phyloP scores from a whole-genome alignment of 768 basidiomycete genomes.

The Arthromyces matolae region DNA sequence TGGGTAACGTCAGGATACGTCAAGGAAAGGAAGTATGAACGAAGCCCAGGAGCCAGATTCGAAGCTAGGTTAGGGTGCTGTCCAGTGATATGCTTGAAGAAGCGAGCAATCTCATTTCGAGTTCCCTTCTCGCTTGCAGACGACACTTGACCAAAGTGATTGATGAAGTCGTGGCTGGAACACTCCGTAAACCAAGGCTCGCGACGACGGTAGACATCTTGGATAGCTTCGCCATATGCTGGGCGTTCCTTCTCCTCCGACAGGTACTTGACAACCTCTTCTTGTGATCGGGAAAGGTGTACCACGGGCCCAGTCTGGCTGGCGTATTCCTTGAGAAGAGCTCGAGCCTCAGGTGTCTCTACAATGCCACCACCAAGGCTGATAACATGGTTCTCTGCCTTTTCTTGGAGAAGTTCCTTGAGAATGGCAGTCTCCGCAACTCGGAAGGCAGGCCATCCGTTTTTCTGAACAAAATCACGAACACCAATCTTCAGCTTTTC shows the following conservation, averaged over 20 bases:
- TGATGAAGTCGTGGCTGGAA: slow-evolving; percentile 79
- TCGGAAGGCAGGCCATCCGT: slow-evolving; percentile 92
- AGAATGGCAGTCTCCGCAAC: slow-evolving; percentile 70
- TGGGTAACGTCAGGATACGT: slow-evolving; percentile 86
- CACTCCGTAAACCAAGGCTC: slow-evolving; percentile 86
- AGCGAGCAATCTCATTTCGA: slow-evolving; percentile 67
- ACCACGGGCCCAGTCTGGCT: slow-evolving; percentile 69
- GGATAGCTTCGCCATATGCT: slow-evolving; percentile 81
- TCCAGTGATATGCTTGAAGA: slow-evolving; percentile 87
- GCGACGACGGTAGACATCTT: slow-evolving; percentile 80
- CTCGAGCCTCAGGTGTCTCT: slow-evolving; percentile 73
- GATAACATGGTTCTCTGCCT: slow-evolving; percentile 64
- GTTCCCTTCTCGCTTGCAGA: slow-evolving; percentile 30
- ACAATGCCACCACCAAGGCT: slow-evolving; percentile 95
- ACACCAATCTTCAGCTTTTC: slow-evolving; percentile 57
- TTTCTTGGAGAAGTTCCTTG: slow-evolving; percentile 58
- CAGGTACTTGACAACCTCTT: slow-evolving; percentile 81
- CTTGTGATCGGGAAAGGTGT: slow-evolving; percentile 75
- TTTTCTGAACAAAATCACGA: slow-evolving; percentile 70
- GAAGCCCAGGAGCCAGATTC: slow-evolving; percentile 47
- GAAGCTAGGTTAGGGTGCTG: slow-evolving; percentile 58
- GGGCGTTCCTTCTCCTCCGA: slow-evolving; percentile 74
- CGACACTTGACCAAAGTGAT: slow-evolving; percentile 46
- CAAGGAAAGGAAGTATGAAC: slow-evolving; percentile 91
- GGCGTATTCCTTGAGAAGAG: slow-evolving; percentile 65